Base-by-base conservation (phyloP, 1,284 basidiomycete genomes). In the Ceratobasidium sp. region DNA sequence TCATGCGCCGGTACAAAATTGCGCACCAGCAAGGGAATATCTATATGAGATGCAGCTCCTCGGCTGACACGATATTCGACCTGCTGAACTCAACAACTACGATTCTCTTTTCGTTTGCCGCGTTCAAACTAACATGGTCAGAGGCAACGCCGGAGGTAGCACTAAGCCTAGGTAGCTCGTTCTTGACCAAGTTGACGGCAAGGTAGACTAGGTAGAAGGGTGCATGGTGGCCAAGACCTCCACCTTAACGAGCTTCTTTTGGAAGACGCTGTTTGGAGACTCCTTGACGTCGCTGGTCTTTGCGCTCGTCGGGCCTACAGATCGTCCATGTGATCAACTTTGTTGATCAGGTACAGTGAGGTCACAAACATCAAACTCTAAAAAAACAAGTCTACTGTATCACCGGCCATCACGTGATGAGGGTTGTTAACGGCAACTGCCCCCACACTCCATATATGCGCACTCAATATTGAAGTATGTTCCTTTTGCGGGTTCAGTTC, bases 71-170 rank as follows among this genome's bases (percentile, higher is more conserved):
- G 82, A 97, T 94, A 83, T 97, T 96, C 51, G 92, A 93, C 44
- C 94, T 94, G 39, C 94, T 91, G 42, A 95, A 93, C 86, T 91
- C 94, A 79, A 93, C 88, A 55, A 97, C 97, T 83, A 96, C 93
- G 83, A 98, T 92, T 81, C 90, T 90, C 82, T 90, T 89, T 85
- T 95, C 90, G 84, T 96, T 95, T 68, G 95, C 95, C 33, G 94
- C 94, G 83, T 97, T 93, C 77, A 98, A 90, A 85, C 98, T 96
- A 83, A 98, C 92, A 86, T 96, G 95, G 87, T 97, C 97, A 44
- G 95, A 97, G 15, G 96, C 96, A 66, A 98, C 96, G 86, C 97
- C 97, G 73, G 97, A 97, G 12, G 97, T 98, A 83, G 98, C 90
- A 83, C 94, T 97, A 83, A 99, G 91, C 83, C 97, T 97, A 86